Evolutionary conservation across 306 rosid genomes (phyloP), one percentile per base, ranked within the genome.

Genomic region (Purshia tridentata): DNA sequence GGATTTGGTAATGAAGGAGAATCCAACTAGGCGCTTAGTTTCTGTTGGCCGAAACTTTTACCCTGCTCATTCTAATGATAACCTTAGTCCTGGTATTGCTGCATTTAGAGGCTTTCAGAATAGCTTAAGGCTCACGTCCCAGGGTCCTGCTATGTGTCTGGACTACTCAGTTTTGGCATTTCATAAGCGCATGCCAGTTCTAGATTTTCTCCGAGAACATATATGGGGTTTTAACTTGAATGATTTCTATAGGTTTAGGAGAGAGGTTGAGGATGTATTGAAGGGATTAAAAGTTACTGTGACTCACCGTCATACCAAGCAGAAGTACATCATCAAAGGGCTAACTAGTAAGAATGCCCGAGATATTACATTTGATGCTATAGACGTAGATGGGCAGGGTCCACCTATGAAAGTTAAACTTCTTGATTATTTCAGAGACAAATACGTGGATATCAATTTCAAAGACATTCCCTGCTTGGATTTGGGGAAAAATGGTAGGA

Each of bases 161-260:
- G 92, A 90, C 77, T 86, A 82, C 89, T 86, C 96, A 4, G 96
- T 90, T 52, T 53, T 90, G 89, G 87, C 96, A 46, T 88, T 90
- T 70, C 86, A 74, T 49, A 79, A 86, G 79, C 72, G 10, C 59
- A 54, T 88, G 82, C 75, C 88, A 16, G 88, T 90, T 77, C 48
- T 88, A 57, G 89, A 88, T 35, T 88, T 86, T 72, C 89, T 90
- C 48, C 16, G 52, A 6, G 80, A 78, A 54, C 80, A 80, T 15
- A 84, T 86, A 29, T 0, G 66, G 53, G 65, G 64, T 19, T 88
- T 90, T 76, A 54, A 54, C 8, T 59, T 86, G 47, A 76, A 48
- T 9, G 70, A 84, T 45, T 89, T 87, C 23, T 39, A 45, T 23
- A 73, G 47, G 39, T 86, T 70, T 46, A 78, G 85, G 82, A 67